Base-by-base conservation (phyloP, 2,329 filamentous ascomycete species). In the Coniella vitis region DNA sequence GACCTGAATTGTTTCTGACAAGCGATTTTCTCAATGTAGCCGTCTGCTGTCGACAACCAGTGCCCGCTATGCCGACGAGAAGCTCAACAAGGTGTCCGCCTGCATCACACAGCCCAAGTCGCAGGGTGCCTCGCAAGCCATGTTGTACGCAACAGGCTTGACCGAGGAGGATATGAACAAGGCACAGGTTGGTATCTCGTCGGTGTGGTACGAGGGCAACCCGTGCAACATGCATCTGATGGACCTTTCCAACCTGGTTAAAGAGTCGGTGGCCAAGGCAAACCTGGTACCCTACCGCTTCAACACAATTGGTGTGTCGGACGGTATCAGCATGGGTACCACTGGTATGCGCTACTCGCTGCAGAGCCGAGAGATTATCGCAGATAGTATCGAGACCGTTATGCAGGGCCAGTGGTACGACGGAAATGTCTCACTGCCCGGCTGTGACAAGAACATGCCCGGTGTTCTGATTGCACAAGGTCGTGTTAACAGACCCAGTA, bases 401-500 rank as follows among this genome's bases (percentile, higher is more conserved):
- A 98, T 97, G 90, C 86, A 90, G 58, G 93, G 90, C 14, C 93
- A 98, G 71, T 97, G 90, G 90, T 97, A 98, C 65, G 93, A 98
- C 68, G 91, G 83, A 58, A 97, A 97, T 69, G 86, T 98, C 64
- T 95, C 89, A 46, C 86, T 98, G 60, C 93, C 93, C 13, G 93
- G 93, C 42, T 98, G 93, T 70, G 93, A 98, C 78, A 98, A 98
- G 82, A 98, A 98, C 73, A 97, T 98, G 93, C 90, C 90, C 1
- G 87, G 87, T 67, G 87, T 93, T 12, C 72, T 90, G 60, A 93
- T 93, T 62, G 93, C 90, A 49, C 96, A 96, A 87, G 91, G 90
- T 34, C 81, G 93, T 58, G 83, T 96, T 57, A 97, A 98, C 74
- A 77, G 93, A 40, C 93, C 93, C 25, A 90, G 87, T 60, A 76